Conservation (phyloP, 2,329 filamentous ascomycete genomes). For the Fragosphaeria purpurea region DNA sequence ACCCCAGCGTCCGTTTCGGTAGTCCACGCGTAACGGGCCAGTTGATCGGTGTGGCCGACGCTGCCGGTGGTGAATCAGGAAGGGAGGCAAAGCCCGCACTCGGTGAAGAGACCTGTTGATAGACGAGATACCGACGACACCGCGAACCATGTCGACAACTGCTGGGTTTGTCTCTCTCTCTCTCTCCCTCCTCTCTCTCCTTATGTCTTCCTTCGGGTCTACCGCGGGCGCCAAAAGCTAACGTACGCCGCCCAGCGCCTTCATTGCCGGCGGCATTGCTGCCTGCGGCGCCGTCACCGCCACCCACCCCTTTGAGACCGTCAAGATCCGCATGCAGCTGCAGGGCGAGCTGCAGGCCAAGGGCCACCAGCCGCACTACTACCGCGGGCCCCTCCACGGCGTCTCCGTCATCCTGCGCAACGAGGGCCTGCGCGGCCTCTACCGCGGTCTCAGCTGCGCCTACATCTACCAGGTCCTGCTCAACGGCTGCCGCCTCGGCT, state of each 20-base stretch:
- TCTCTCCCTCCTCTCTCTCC: background rate
- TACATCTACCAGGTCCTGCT: constrained; percentile 95
- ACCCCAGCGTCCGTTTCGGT: too few relatives aligned
- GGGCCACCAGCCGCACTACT: constrained; percentile 74
- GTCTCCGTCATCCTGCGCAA: constrained; percentile 83
- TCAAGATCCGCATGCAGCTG: constrained; percentile 96
- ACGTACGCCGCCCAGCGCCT: constrained; percentile 47
- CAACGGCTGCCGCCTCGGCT: constrained; percentile 91
- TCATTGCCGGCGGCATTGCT: constrained; percentile 91
- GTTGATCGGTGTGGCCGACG: too few relatives aligned
- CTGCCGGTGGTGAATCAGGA: too few relatives aligned
- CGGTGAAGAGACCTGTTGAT: background rate
- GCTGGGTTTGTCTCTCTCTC: constrained; percentile 7
- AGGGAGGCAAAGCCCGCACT: too few relatives aligned
- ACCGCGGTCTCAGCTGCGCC: constrained; percentile 81
- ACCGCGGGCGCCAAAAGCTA: too few relatives aligned
- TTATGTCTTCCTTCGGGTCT: too few relatives aligned
- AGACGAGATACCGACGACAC: background rate
- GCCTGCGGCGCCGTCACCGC: constrained; percentile 96
- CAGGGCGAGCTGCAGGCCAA: constrained; percentile 91
- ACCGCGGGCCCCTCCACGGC: constrained; percentile 84
- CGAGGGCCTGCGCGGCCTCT: constrained; percentile 75
- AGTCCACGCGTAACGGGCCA: too few relatives aligned
- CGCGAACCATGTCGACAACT: constrained; percentile 12
- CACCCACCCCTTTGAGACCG: constrained; percentile 95